A percentile compares a stretch with the other conserved stretches of the same genome.
Conservation (phyloP, 495 filamentous ascomycete species). For the Daldinia concentrica region DNA sequence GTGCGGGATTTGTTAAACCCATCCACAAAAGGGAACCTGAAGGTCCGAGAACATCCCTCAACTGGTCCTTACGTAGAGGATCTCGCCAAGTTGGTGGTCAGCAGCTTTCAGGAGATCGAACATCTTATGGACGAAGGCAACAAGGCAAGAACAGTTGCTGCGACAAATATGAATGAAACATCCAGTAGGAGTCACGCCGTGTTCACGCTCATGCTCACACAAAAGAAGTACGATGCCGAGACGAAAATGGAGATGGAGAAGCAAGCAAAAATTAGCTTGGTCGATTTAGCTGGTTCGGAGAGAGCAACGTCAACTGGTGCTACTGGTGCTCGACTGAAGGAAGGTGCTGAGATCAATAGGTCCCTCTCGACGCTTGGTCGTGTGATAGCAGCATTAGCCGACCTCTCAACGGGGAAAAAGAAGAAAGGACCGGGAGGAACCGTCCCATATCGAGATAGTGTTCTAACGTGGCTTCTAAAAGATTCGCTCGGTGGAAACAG, state of each 20-base stretch:
- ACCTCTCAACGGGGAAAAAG: slow-evolving; percentile 86
- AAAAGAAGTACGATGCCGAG: slow-evolving; percentile 91
- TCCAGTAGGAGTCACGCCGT: slow-evolving; percentile 98
- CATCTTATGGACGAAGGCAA: slow-evolving; percentile 99
- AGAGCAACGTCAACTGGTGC: slow-evolving; percentile 95
- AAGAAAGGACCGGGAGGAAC: slow-evolving; percentile 75
- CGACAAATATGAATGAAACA: slow-evolving; percentile 99
- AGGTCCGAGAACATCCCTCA: slow-evolving; percentile 96
- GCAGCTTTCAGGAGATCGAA: slow-evolving; percentile 94
- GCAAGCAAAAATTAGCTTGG: slow-evolving; percentile 95
- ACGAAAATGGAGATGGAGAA: slow-evolving; percentile 97
- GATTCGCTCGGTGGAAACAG: slow-evolving; percentile 98
- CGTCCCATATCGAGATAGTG: slow-evolving; percentile 97
- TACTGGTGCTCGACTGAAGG: slow-evolving; percentile 93
- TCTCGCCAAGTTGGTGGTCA: slow-evolving; percentile 96
- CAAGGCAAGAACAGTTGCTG: slow-evolving; percentile 96
- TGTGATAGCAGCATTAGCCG: slow-evolving; percentile 96
- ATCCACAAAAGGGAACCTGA: slow-evolving; percentile 93
- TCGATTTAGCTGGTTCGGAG: slow-evolving; percentile 98
- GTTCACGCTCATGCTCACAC: slow-evolving; percentile 94
- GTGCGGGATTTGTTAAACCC: slow-evolving; percentile 97
- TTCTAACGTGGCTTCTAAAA: slow-evolving; percentile 96
- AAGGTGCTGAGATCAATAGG: slow-evolving; percentile 98
- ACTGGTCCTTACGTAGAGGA: slow-evolving; percentile 99
- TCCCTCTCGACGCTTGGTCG: slow-evolving; percentile 96